phyloP scores from a whole-genome alignment of 225 moss, liverwort and hornwort genomes.

The Anthoceros angustus region DNA sequence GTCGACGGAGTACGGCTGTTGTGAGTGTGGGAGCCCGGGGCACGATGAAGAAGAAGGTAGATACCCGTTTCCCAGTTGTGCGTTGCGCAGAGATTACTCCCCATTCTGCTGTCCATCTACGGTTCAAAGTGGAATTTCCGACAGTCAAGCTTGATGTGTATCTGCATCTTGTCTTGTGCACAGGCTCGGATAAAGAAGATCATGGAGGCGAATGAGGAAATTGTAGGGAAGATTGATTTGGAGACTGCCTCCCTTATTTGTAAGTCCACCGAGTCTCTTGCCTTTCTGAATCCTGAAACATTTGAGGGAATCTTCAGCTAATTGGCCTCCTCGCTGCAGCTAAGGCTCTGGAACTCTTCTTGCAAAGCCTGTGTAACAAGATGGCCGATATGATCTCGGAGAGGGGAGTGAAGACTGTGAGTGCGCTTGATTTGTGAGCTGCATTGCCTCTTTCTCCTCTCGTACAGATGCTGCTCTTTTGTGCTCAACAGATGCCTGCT shows the following conservation, averaged over 20 bases:
- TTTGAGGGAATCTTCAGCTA: constrained; percentile 36
- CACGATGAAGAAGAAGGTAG: constrained; percentile 94
- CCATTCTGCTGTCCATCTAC: not conserved
- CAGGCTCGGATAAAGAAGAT: constrained; percentile 99
- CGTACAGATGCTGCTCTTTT: constrained; percentile 1
- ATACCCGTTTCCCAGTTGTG: constrained; percentile 97
- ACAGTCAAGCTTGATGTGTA: not conserved
- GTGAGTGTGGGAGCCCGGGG: not conserved
- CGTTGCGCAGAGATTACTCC: constrained; percentile 14
- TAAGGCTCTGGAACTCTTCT: constrained; percentile 91
- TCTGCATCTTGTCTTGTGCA: not conserved
- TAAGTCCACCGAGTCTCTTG: constrained; percentile 19
- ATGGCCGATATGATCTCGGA: constrained; percentile 85
- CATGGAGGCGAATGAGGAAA: constrained; percentile 99
- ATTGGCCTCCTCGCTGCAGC: constrained; percentile 37
- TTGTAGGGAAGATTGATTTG: constrained; percentile 99
- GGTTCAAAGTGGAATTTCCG: constrained; percentile 1
- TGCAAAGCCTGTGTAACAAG: constrained; percentile 93
- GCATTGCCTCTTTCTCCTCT: not conserved
- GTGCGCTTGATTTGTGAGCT: constrained; percentile 89
- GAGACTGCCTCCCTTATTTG: constrained; percentile 94
- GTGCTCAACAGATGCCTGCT: not conserved
- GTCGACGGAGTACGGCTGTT: not conserved
- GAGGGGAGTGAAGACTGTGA: constrained; percentile 98
- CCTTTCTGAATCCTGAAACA: constrained; percentile 48